Conservation (phyloP, 2,329 filamentous ascomycete genomes). For the Tolypocladium sp. region DNA sequence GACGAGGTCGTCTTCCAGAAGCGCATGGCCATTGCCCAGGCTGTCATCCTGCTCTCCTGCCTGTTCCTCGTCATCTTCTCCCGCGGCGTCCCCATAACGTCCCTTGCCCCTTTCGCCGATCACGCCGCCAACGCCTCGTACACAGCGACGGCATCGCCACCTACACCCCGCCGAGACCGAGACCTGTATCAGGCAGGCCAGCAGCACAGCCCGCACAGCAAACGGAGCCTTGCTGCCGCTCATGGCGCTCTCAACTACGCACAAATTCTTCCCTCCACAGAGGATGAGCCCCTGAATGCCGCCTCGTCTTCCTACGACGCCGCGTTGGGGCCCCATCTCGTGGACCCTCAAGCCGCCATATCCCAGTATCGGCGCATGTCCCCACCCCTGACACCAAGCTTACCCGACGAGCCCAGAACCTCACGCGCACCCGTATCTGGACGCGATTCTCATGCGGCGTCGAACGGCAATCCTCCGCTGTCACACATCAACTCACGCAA, state of each 20-base stretch:
- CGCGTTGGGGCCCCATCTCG: slow-evolving; percentile 1
- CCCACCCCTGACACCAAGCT: slow-evolving; percentile 14
- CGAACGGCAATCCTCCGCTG: background rate
- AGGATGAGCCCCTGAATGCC: background rate
- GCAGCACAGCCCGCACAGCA: background rate
- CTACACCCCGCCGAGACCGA: slow-evolving; percentile 6
- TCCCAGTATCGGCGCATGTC: slow-evolving; percentile 14
- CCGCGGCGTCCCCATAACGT: slow-evolving; percentile 33
- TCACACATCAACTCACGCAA: slow-evolving; percentile 23
- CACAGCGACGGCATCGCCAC: slow-evolving; percentile 9
- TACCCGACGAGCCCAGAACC: slow-evolving; percentile 6
- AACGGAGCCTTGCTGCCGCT: background rate
- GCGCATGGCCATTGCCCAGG: slow-evolving; percentile 88
- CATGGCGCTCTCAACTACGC: background rate
- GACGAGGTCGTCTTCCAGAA: slow-evolving; percentile 85
- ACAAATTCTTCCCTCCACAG: background rate
- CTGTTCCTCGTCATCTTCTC: slow-evolving; percentile 82
- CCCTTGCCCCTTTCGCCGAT: slow-evolving; percentile 19
- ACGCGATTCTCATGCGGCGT: background rate
- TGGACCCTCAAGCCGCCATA: slow-evolving; percentile 4
- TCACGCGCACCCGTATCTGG: slow-evolving; percentile 3
- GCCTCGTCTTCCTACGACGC: background rate
- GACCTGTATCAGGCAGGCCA: background rate
- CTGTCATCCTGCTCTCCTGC: slow-evolving; percentile 76
- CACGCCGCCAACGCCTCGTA: slow-evolving; percentile 13